A percentile compares a stretch with the other conserved stretches of the same genome.
Evolutionary conservation across 441 rosid genomes (phyloP).

Genomic region (Erodium moschatum): DNA sequence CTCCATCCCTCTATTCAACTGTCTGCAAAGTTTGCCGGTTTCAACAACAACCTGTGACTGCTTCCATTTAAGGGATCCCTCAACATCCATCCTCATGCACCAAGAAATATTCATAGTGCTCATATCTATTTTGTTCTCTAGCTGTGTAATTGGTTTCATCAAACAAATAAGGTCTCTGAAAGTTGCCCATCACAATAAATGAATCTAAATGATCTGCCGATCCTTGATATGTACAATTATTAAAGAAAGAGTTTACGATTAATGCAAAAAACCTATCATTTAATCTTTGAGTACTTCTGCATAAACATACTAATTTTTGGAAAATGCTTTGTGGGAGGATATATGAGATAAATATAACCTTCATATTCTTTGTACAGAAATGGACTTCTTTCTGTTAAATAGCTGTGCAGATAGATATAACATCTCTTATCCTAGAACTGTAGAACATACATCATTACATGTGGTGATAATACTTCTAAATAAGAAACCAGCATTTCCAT

Average conservation of each 20-base stretch:
- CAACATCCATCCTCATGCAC: constrained; percentile 19
- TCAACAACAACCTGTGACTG: constrained; percentile 29
- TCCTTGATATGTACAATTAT: background rate
- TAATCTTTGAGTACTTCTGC: background rate
- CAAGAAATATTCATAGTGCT: constrained; percentile 7
- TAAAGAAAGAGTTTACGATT: background rate
- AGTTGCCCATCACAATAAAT: constrained; percentile 13
- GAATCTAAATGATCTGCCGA: background rate
- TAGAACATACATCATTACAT: background rate
- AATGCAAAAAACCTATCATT: background rate
- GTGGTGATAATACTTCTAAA: background rate
- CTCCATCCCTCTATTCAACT: constrained; percentile 53
- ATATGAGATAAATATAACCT: background rate
- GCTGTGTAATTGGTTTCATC: constrained; percentile 3
- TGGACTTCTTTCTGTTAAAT: background rate
- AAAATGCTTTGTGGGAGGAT: background rate
- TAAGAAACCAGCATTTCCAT: background rate
- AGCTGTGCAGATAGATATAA: background rate
- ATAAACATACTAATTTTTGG: background rate
- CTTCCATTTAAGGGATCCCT: constrained; percentile 26
- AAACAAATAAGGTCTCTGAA: constrained; percentile 20
- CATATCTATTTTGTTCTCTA: background rate
- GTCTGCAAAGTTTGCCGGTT: constrained; percentile 61
- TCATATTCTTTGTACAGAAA: background rate
- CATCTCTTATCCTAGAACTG: background rate